These are phyloP conservation scores for Phaseolus coccineus DNA, from an alignment of 331 rosid genomes.

Conservation along the genomic window DNA sequence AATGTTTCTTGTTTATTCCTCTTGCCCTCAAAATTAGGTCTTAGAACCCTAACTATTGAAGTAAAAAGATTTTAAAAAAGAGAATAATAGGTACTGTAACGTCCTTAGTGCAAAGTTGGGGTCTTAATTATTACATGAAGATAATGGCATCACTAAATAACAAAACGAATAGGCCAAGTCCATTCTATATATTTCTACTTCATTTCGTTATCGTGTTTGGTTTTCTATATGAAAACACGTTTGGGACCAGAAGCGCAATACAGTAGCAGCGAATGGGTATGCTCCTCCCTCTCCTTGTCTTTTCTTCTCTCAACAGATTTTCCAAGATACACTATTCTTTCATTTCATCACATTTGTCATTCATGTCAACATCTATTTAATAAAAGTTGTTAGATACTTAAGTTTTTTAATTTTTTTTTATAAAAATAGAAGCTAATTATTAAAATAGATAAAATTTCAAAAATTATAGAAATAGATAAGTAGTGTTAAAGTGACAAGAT, in stretches of 20 bases:
- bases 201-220: slow-evolving; percentile 31
- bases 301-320: too few species aligned
- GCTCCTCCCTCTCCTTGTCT: background rate
- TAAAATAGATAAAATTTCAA: too few species aligned
- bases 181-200: slow-evolving; percentile 23
- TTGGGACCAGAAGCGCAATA: slow-evolving; percentile 50
- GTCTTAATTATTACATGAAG: background rate
- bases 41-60: background rate
- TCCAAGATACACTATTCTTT: too few species aligned
- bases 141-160: slow-evolving; percentile 37
- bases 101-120: slow-evolving; percentile 11
- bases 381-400: background rate
- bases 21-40: background rate
- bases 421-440: too few species aligned
- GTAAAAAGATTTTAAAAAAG: background rate
- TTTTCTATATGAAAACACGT: slow-evolving; percentile 16
- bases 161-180: background rate
- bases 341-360: background rate
- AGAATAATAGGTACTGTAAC: background rate
- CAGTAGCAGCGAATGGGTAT: background rate
- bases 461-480: too few species aligned
- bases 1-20: background rate
- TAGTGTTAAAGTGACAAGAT: too few species aligned
- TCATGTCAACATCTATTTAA: background rate
- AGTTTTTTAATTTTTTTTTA: too few species aligned